phyloP scores from a whole-genome alignment of 176 grass and related monocot species.

The Alloteropsis semialata region DNA sequence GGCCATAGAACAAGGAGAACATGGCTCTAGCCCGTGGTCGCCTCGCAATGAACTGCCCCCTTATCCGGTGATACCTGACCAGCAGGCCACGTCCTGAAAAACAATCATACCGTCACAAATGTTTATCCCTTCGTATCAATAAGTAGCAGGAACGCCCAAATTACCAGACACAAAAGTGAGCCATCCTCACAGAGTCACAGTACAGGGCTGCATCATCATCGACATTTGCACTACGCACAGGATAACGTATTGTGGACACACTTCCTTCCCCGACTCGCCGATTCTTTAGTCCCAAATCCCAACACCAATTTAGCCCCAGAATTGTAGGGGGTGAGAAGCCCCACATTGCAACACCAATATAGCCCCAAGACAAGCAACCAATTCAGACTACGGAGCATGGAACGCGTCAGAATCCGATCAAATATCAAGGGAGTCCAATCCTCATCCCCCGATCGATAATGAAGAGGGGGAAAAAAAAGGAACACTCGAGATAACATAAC shows the following conservation, averaged over 20 bases:
- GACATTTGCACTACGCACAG: not conserved
- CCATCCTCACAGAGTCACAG: not conserved
- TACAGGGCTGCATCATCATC: not conserved
- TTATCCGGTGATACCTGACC: not conserved
- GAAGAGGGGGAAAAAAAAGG: not conserved
- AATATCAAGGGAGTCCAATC: not conserved
- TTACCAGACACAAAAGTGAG: not conserved
- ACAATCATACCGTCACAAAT: not conserved
- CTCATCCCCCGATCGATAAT: not conserved
- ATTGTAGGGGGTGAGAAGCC: not conserved
- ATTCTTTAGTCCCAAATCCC: not conserved
- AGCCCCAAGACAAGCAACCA: not conserved
- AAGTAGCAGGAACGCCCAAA: not conserved
- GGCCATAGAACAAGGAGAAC: constrained; percentile 91
- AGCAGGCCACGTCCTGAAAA: constrained; percentile 9
- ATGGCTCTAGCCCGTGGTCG: constrained; percentile 27
- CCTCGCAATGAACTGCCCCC: not conserved
- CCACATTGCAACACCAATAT: not conserved
- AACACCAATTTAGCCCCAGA: not conserved
- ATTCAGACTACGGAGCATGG: not conserved
- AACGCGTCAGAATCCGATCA: not conserved
- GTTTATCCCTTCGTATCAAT: not conserved
- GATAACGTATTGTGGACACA: not conserved
- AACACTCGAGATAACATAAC: not conserved
- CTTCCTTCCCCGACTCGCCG: not conserved